Base-by-base conservation (phyloP, 2,329 filamentous ascomycete genomes). In the Venturia effusa region DNA sequence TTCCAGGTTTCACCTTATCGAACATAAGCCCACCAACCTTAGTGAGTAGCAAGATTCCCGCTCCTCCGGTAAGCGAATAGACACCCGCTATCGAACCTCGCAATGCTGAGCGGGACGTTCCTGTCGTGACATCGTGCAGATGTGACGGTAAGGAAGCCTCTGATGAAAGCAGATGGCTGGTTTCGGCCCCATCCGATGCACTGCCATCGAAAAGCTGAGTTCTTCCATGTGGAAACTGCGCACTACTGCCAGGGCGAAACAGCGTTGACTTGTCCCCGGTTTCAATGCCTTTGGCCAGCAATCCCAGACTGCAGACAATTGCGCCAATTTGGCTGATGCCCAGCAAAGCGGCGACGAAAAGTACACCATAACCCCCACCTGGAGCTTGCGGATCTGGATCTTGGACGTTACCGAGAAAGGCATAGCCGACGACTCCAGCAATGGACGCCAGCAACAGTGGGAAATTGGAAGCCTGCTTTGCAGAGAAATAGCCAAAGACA, bases 61-160 rank as follows among this genome's bases (percentile, higher is more conserved):
- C 88, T 17, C 93, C 94, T 13, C 94, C 94, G 64, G 88, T 92
- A 67, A 96, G 84, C 62, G 90, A 95, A 75, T 99, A 99, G 0
- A 97, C 88, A 1, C 94, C 94, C 0, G 94, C 93, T 68, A 99
- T 94, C 17, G 90, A 93, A 15, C 94, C 94, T 77, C 97, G 97
- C 62, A 97, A 83, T 57, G 83, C 77, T 22, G 63, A 48, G 17
- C 63, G 57, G 11, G 63, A 41, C 15, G 61, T 19, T 13, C 37
- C 43, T 17, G 24, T n/a, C 22, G 24, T 39, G 17, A 54, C 24
- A 34, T 59, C 19, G 45, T 54, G 51, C n/a, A 64, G 55, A 61
- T 64, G 57, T 54, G 41, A 34, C 32, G 43, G 59, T 11, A 64
- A 32, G n/a, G 48, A 45, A 19, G 64, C 37, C 34, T n/a, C 30